phyloP scores from a whole-genome alignment of 2,329 filamentous ascomycete genomes.

The Fusarium coicis region DNA sequence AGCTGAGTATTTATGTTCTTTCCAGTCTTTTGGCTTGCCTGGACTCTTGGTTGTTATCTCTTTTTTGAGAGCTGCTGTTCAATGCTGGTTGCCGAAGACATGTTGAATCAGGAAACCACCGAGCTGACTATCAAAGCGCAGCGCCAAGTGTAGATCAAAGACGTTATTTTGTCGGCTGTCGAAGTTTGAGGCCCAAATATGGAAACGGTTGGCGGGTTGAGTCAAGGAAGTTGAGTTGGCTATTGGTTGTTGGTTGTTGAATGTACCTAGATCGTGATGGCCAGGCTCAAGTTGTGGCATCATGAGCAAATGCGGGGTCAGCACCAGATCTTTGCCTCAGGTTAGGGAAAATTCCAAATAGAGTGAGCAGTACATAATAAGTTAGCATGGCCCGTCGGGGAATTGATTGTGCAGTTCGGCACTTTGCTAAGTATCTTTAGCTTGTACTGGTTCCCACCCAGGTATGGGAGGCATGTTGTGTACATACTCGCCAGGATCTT shows the following conservation, averaged over 20 bases:
- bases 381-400: rapidly evolving
- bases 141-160: background rate
- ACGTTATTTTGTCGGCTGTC: rapidly evolving
- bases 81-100: background rate
- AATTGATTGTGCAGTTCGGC: background rate
- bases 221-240: background rate
- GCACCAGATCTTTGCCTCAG: background rate
- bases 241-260: too few species aligned
- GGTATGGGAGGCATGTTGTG: too few species aligned
- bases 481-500: too few species aligned
- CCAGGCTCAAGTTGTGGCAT: background rate
- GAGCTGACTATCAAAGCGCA: background rate
- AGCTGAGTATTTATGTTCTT: background rate
- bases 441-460: too few species aligned
- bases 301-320: background rate
- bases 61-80: background rate
- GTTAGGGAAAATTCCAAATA: background rate
- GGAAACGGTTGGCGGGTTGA: background rate
- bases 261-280: background rate
- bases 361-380: rapidly evolving
- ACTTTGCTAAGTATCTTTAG: background rate
- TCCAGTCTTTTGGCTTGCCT: background rate
- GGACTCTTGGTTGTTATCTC: background rate
- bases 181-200: too few species aligned
- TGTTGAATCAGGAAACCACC: background rate